These are phyloP conservation scores for Mucor indicus DNA, from an alignment of 371 early-diverging fungal species.

Conservation along the genomic window DNA sequence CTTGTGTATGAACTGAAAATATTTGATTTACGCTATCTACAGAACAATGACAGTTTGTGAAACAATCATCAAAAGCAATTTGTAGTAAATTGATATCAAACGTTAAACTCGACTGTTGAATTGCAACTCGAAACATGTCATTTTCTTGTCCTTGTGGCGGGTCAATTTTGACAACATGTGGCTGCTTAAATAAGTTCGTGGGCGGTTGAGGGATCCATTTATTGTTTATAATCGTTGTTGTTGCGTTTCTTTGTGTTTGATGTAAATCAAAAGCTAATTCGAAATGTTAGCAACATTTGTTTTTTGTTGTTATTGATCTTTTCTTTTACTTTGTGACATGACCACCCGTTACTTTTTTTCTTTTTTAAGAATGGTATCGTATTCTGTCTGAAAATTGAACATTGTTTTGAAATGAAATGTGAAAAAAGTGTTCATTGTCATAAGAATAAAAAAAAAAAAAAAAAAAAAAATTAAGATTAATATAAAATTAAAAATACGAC, in stretches of 20 bases:
- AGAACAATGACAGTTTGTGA: constrained; percentile 18
- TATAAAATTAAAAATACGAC: background rate
- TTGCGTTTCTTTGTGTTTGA: background rate
- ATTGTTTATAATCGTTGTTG: constrained; percentile 1
- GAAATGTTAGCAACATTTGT: background rate
- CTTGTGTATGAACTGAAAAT: constrained; percentile 9
- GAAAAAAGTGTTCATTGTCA: too few species aligned
- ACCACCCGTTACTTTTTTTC: background rate
- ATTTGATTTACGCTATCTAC: constrained; percentile 12
- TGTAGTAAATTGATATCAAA: constrained; percentile 6
- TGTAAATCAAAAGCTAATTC: background rate
- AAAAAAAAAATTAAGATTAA: background rate
- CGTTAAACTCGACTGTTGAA: background rate
- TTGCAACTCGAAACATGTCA: constrained; percentile 7
- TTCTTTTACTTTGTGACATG: background rate
- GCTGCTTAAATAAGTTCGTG: constrained; percentile 12
- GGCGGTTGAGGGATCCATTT: constrained; percentile 16
- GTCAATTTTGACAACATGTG: constrained; percentile 6
- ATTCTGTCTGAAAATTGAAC: too few species aligned
- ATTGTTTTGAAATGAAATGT: too few species aligned
- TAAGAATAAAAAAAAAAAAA: too few species aligned
- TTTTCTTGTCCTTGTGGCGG: constrained; percentile 13
- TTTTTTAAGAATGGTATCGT: too few species aligned
- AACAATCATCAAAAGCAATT: constrained; percentile 17
- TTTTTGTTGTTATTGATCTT: too few species aligned